phyloP scores from a whole-genome alignment of 1,284 basidiomycete species.

The Cutaneotrichosporon cyanovorans region DNA sequence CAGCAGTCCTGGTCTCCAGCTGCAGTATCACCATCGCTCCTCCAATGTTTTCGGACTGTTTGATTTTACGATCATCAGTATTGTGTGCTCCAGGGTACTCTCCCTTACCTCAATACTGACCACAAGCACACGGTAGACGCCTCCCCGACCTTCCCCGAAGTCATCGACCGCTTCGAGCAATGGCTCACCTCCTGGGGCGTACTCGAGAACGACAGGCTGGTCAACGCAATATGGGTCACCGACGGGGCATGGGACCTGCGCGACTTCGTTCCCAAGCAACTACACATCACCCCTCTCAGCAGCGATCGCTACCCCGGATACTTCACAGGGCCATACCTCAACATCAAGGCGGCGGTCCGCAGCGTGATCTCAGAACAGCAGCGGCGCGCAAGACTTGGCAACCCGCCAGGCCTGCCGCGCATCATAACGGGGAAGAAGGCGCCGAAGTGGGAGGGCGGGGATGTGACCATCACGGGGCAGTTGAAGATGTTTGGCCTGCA shows the following conservation, averaged over 20 bases:
- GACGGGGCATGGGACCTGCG: conserved; percentile 48
- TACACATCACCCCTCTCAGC: conserved; percentile 40
- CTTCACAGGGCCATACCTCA: conserved; percentile 39
- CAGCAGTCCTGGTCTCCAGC: too few species aligned
- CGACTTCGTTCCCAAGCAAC: conserved; percentile 43
- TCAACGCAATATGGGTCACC: conserved; percentile 49
- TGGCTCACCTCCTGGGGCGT: conserved; percentile 56
- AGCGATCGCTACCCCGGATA: conserved; percentile 32
- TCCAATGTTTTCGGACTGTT: not conserved
- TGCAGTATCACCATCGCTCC: too few species aligned
- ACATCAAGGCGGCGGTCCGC: conserved; percentile 41
- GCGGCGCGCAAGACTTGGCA: not conserved
- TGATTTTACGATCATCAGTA: too few species aligned
- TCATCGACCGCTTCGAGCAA: conserved; percentile 57
- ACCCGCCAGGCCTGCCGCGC: conserved; percentile 5
- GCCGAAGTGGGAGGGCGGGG: not conserved
- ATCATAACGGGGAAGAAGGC: conserved; percentile 21
- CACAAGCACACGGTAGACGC: conserved; percentile 67
- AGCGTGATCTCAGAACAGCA: conserved; percentile 27
- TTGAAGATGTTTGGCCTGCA: conserved; percentile 42
- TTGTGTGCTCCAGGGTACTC: too few species aligned
- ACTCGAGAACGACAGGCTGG: conserved; percentile 34
- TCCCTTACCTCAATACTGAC: not conserved
- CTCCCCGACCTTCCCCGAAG: conserved; percentile 67
- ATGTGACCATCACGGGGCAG: conserved; percentile 40